Evolutionary conservation across 371 early-diverging fungal genomes (phyloP).

Genomic region (Gilbertella persicaria): DNA sequence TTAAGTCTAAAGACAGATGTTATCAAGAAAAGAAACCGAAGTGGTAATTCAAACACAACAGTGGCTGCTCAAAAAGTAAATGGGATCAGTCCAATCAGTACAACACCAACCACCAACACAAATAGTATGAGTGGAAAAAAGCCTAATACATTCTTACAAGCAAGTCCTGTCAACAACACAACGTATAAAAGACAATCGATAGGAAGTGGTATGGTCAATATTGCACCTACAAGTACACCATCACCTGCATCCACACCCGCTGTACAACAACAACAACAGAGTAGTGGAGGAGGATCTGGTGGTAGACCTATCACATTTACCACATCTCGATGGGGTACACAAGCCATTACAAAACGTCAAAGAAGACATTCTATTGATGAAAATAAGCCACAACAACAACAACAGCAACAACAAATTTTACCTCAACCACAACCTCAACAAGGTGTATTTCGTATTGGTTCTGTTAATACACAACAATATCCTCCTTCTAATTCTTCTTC

Average conservation of each 20-base stretch:
- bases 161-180: neutral
- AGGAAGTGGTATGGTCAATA: conserved; percentile 1
- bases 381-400: conserved; percentile 7
- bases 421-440: conserved; percentile 11
- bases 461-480: neutral
- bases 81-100: neutral
- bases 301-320: conserved; percentile 38
- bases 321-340: conserved; percentile 28
- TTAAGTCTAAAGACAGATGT: conserved; percentile 80
- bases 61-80: neutral
- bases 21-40: conserved; percentile 83
- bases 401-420: conserved; percentile 3
- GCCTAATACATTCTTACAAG: conserved; percentile 13
- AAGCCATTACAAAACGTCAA: conserved; percentile 36
- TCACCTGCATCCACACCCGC: neutral
- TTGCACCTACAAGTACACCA: conserved; percentile 2
- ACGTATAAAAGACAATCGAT: conserved; percentile 1
- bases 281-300: conserved; percentile 9
- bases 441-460: conserved; percentile 21
- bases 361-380: conserved; percentile 38
- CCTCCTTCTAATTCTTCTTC: neutral
- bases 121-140: conserved; percentile 10
- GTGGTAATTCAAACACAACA: conserved; percentile 5
- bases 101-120: neutral
- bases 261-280: conserved; percentile 1